These are phyloP conservation scores for Trichophyton verrucosum DNA, from an alignment of 2,329 filamentous ascomycete genomes.

Conservation along the genomic window DNA sequence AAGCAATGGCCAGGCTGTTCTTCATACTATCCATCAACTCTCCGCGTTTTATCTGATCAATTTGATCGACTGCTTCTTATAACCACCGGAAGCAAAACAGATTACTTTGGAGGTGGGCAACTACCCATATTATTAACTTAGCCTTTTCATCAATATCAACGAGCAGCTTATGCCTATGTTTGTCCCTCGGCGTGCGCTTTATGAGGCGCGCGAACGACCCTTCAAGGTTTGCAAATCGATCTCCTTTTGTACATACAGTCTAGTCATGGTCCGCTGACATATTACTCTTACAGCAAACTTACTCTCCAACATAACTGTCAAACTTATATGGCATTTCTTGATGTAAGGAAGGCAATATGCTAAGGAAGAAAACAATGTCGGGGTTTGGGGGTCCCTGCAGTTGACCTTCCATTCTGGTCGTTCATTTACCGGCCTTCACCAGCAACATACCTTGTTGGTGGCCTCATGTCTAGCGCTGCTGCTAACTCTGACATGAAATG, in stretches of 20 bases:
- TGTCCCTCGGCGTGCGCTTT: slow-evolving; percentile 44
- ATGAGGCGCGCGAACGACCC: slow-evolving; percentile 48
- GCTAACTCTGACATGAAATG: slow-evolving; percentile 21
- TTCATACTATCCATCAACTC: slow-evolving; percentile 96
- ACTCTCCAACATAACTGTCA: slow-evolving; percentile 56
- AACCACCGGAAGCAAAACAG: slow-evolving; percentile 51
- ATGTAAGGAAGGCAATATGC: slow-evolving; percentile 20
- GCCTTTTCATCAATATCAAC: slow-evolving; percentile 52
- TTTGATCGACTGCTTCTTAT: slow-evolving; percentile 57
- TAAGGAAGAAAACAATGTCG: slow-evolving; percentile 18
- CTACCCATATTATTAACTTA: not conserved
- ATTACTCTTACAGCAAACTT: slow-evolving; percentile 39
- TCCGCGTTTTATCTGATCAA: slow-evolving; percentile 89
- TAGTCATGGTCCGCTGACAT: not conserved
- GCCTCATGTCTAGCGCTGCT: slow-evolving; percentile 26
- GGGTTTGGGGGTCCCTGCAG: slow-evolving; percentile 35
- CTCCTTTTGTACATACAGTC: not conserved
- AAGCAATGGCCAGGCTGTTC: slow-evolving; percentile 79
- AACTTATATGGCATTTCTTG: slow-evolving; percentile 54
- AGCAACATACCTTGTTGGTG: slow-evolving; percentile 47
- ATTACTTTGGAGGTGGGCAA: slow-evolving; percentile 51
- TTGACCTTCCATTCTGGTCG: slow-evolving; percentile 58
- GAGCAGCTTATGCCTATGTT: slow-evolving; percentile 48
- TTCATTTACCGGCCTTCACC: slow-evolving; percentile 61
- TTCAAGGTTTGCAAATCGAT: slow-evolving; percentile 55